Percentiles rank a stretch among this genome's conserved stretches.
These are phyloP conservation scores for Fusarium buharicum DNA, from an alignment of 2,329 filamentous ascomycete genomes.

Conservation along the genomic window DNA sequence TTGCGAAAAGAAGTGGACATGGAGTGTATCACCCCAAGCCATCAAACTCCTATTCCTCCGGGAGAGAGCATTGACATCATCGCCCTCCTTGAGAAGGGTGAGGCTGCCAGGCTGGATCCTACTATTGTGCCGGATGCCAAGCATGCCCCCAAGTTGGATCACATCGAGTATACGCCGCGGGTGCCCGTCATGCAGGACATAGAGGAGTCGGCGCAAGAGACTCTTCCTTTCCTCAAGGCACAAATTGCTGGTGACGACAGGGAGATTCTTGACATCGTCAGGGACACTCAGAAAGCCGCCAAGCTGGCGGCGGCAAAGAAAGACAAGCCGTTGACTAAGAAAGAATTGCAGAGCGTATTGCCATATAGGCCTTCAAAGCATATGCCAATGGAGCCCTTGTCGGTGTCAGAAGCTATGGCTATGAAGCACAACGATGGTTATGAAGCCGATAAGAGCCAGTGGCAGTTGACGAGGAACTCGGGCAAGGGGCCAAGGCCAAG, in stretches of 20 bases:
- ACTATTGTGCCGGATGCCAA: constrained; percentile 64
- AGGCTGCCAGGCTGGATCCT: constrained; percentile 75
- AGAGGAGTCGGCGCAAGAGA: constrained; percentile 57
- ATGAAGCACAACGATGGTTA: constrained; percentile 34
- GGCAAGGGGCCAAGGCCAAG: constrained; percentile 42
- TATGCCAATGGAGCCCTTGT: constrained; percentile 51
- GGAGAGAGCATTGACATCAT: constrained; percentile 89
- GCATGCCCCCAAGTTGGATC: constrained; percentile 66
- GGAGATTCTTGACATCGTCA: constrained; percentile 79
- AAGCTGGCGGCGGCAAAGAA: constrained; percentile 38
- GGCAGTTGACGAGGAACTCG: constrained; percentile 41
- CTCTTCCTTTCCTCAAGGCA: constrained; percentile 77
- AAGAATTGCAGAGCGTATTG: constrained; percentile 46
- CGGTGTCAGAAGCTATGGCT: constrained; percentile 50
- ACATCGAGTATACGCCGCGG: constrained; percentile 75
- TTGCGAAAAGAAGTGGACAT: constrained; percentile 98
- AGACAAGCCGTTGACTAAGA: constrained; percentile 41
- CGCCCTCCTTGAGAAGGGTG: constrained; percentile 78
- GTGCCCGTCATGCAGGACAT: constrained; percentile 83
- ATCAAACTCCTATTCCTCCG: constrained; percentile 78
- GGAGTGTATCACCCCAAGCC: constrained; percentile 93
- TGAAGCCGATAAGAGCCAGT: constrained; percentile 40
- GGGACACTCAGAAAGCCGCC: constrained; percentile 60
- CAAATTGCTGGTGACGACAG: constrained; percentile 81
- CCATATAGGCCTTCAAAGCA: constrained; percentile 52